These are phyloP conservation scores for Plasmodium gonderi DNA, from an alignment of 169 alveolate genomes.

Conservation along the genomic window DNA sequence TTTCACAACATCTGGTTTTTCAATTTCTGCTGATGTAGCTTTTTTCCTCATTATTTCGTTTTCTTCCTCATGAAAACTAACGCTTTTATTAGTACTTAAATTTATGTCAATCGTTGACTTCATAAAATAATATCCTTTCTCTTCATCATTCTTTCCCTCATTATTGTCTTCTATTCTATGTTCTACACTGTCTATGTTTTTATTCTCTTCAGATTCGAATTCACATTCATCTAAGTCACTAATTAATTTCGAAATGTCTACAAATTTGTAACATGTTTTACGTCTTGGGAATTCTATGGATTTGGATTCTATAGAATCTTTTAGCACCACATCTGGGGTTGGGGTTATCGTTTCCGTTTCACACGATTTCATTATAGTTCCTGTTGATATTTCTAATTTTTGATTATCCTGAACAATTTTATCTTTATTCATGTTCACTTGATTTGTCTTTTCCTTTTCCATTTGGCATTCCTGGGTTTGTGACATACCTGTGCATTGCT, in stretches of 20 bases:
- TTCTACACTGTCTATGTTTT: not conserved
- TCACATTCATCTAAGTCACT: slow-evolving; percentile 15
- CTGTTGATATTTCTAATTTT: slow-evolving; percentile 30
- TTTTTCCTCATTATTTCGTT: slow-evolving; percentile 1
- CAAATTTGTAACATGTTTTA: slow-evolving; percentile 27
- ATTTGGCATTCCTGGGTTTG: not conserved
- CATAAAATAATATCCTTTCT: not conserved
- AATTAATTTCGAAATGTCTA: slow-evolving; percentile 23
- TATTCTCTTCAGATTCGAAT: slow-evolving; percentile 13
- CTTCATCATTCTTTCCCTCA: slow-evolving; percentile 11
- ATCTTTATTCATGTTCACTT: not conserved
- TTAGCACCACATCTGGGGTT: not conserved
- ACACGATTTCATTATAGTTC: slow-evolving; percentile 6
- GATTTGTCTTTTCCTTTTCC: not conserved
- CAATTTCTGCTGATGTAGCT: slow-evolving; percentile 16
- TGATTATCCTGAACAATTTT: not conserved
- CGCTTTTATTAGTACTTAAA: not conserved
- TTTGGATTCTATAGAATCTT: not conserved
- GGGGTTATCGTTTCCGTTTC: not conserved
- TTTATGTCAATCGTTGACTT: not conserved
- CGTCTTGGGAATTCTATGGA: not conserved
- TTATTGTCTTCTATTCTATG: not conserved
- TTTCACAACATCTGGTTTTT: slow-evolving; percentile 54
- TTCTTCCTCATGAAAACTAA: slow-evolving; percentile 11
- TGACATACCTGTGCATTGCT: not conserved